These are phyloP conservation scores for Fraxinus quadrangulata DNA, from an alignment of 257 asterid species.

Conservation along the genomic window DNA sequence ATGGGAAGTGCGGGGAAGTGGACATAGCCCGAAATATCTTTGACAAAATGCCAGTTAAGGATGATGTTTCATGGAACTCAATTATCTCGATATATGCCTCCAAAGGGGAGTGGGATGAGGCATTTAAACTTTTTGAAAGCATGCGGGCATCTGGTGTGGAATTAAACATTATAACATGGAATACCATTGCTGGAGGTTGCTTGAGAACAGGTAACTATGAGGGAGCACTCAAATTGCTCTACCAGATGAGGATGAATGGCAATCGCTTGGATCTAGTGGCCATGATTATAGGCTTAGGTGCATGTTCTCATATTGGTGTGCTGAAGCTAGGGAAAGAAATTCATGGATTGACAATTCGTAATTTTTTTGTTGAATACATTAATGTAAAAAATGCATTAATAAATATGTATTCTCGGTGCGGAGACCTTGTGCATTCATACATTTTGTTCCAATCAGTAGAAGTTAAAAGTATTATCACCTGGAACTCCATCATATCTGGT, in stretches of 20 bases:
- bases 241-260: slow-evolving; percentile 51
- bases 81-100: slow-evolving; percentile 77
- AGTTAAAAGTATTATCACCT: slow-evolving; percentile 49
- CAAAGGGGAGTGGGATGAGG: slow-evolving; percentile 67
- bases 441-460: slow-evolving; percentile 51
- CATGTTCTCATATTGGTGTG: slow-evolving; percentile 70
- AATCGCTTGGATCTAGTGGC: slow-evolving; percentile 65
- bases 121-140: slow-evolving; percentile 63
- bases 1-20: slow-evolving; percentile 76
- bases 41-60: slow-evolving; percentile 60
- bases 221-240: slow-evolving; percentile 57
- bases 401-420: slow-evolving; percentile 75
- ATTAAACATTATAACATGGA: slow-evolving; percentile 61
- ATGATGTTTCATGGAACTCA: slow-evolving; percentile 82
- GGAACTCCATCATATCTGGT: slow-evolving; percentile 40
- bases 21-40: slow-evolving; percentile 61
- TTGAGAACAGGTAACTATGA: slow-evolving; percentile 55
- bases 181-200: slow-evolving; percentile 75
- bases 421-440: slow-evolving; percentile 60
- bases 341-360: slow-evolving; percentile 73
- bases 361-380: slow-evolving; percentile 39
- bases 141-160: slow-evolving; percentile 51
- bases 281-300: slow-evolving; percentile 66
- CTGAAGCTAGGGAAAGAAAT: slow-evolving; percentile 66
- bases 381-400: slow-evolving; percentile 68